Percentiles rank a stretch among this genome's conserved stretches.
Evolutionary conservation across 2,329 filamentous ascomycete genomes (phyloP).

Genomic region (Epichloe bromicola): DNA sequence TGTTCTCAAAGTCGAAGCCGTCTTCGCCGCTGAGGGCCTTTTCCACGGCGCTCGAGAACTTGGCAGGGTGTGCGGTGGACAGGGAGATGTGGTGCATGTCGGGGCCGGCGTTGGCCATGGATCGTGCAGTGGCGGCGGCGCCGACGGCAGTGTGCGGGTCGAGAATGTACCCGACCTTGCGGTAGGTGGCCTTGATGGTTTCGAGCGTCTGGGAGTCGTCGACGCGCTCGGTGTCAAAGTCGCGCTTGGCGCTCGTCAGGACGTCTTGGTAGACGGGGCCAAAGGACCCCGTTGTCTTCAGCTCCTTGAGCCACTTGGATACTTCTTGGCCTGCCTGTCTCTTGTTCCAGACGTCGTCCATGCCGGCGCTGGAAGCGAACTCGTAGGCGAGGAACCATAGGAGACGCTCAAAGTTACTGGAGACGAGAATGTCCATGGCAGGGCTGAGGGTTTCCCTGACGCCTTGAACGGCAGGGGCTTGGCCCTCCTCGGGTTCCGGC

Average conservation of each 20-base stretch:
- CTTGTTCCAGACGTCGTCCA: conserved; percentile 54
- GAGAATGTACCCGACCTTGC: conserved; percentile 60
- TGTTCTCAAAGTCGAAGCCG: conserved; percentile 61
- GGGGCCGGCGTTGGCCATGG: conserved; percentile 39
- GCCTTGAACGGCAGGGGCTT: conserved; percentile 48
- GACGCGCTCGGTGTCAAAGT: conserved; percentile 72
- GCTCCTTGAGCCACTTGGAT: conserved; percentile 59
- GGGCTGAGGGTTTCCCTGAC: conserved; percentile 88
- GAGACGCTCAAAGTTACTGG: conserved; percentile 90
- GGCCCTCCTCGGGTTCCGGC: conserved; percentile 32
- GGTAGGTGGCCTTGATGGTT: conserved; percentile 45
- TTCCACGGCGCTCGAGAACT: conserved; percentile 80
- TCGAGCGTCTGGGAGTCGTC: conserved; percentile 54
- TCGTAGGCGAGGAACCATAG: conserved; percentile 86
- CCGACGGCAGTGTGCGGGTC: conserved; percentile 91
- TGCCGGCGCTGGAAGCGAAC: conserved; percentile 43
- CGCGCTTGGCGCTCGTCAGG: conserved; percentile 53
- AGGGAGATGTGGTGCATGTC: conserved; percentile 65
- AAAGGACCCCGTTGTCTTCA: conserved; percentile 76
- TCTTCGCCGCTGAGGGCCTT: conserved; percentile 56
- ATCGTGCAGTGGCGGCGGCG: conserved; percentile 61
- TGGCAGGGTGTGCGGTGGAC: conserved; percentile 89
- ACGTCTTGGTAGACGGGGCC: conserved; percentile 61
- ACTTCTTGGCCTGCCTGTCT: conserved; percentile 66
- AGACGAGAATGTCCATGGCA: conserved; percentile 96